Base-by-base conservation (phyloP, 2,329 filamentous ascomycete species). In the Alternaria arbusti region DNA sequence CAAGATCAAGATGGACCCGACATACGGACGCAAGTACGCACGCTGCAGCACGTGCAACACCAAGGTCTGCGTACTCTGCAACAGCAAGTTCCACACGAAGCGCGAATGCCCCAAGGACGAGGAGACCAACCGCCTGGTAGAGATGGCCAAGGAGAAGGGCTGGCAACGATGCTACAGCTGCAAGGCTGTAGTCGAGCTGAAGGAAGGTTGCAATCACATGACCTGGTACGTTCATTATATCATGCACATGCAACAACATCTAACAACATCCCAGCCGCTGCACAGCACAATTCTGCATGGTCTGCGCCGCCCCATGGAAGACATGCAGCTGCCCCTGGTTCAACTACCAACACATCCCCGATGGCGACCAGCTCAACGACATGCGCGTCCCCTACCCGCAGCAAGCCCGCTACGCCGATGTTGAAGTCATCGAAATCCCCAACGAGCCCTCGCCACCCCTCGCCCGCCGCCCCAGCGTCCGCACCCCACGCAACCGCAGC, bases 131-230 rank as follows among this genome's bases (percentile, higher is more conserved):
- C 83, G 82, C 43, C 83, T 91, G n/a, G 81, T 93, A 5, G 85
- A 88, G 54, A 84, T 90, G 62, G 90, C 89, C 7, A 88, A 89
- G 69, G 83, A 89, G 25, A 84, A 89, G 56, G 90, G 91, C 23
- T 94, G 90, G 90, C 90, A 92, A 77, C 85, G 88, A 50, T 97
- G 93, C 78, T 90, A 89, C 75, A 89, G 85, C 66, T 97, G 94
- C 81, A 88, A 86, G 67, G 84, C 87, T 43, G 85, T 92, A 83
- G 91, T 96, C 47, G 91, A 96, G 78, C 82, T 93, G 54, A 90
- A 90, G 70, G 91, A 95, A 78, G 93, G 93, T 47, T 94, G 91
- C 79, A 94, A 95, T 80, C 93, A 95, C 77, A 95, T 96, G 88
- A 93, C 89, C 26, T 97, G 93, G 90, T 92, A 83, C 80, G 88